phyloP scores from a whole-genome alignment of 208 protist genomes.

The Crithidia acanthocephali region DNA sequence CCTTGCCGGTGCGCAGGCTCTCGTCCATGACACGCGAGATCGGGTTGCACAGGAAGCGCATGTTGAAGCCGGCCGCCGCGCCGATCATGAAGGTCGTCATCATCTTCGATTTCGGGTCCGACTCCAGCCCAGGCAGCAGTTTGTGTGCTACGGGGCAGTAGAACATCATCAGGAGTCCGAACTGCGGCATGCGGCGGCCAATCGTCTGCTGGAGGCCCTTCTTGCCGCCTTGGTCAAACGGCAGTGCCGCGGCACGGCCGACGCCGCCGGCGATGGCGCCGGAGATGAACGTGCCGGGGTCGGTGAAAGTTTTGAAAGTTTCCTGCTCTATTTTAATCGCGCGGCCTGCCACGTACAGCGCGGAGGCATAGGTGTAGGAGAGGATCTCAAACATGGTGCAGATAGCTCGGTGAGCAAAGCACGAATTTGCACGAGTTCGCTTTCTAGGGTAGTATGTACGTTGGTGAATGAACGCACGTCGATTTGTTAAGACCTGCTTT shows the following conservation, averaged over 20 bases:
- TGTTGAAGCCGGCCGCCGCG: slow-evolving; percentile 75
- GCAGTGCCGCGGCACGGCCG: slow-evolving; percentile 57
- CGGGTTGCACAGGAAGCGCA: slow-evolving; percentile 88
- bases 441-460: too few relatives aligned
- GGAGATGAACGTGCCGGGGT: slow-evolving; percentile 84
- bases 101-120: slow-evolving; percentile 75
- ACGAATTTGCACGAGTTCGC: too few relatives aligned
- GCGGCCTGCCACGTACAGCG: slow-evolving; percentile 43
- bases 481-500: too few relatives aligned
- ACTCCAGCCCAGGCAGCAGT: slow-evolving; percentile 66
- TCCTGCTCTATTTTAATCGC: slow-evolving; percentile 70
- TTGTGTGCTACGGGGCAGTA: slow-evolving; percentile 76
- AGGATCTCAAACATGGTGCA: slow-evolving; percentile 61
- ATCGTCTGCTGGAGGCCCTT: slow-evolving; percentile 77
- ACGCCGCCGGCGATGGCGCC: slow-evolving; percentile 71
- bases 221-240: slow-evolving; percentile 77
- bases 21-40: slow-evolving; percentile 87
- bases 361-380: slow-evolving; percentile 42
- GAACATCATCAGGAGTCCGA: slow-evolving; percentile 89
- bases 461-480: too few relatives aligned
- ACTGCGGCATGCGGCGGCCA: slow-evolving; percentile 76
- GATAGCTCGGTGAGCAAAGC: too few relatives aligned
- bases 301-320: slow-evolving; percentile 54
- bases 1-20: slow-evolving; percentile 72
- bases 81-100: slow-evolving; percentile 83